These are phyloP conservation scores for Arachis stenosperma DNA, from an alignment of 306 rosid species.

Conservation along the genomic window DNA sequence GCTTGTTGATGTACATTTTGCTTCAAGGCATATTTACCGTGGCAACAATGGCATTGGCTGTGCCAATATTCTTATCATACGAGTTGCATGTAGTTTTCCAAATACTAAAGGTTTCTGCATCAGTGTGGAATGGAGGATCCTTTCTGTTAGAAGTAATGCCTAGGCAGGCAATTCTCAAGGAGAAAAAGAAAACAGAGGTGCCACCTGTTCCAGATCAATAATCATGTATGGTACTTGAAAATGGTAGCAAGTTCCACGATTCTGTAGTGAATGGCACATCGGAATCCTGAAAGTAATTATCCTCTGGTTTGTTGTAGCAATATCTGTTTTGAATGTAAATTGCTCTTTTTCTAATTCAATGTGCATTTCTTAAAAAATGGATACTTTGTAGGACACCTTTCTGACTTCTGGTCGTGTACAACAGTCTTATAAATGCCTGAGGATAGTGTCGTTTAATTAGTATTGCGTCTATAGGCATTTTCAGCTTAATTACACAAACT, in stretches of 20 bases:
- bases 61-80: conserved; percentile 84
- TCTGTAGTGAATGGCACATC: not conserved
- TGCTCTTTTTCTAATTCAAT: not conserved
- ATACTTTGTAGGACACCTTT: not conserved
- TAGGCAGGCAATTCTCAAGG: conserved; percentile 79
- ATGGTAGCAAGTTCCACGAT: conserved; percentile 9
- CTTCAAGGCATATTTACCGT: conserved; percentile 77
- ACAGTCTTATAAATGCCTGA: not conserved
- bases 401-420: too few relatives aligned
- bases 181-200: conserved; percentile 62
- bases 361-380: not conserved
- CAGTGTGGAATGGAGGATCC: conserved; percentile 89
- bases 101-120: conserved; percentile 78
- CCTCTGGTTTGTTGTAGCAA: not conserved
- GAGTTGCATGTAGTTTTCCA: conserved; percentile 68
- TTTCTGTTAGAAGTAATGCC: conserved; percentile 91
- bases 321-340: not conserved
- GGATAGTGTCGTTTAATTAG: too few relatives aligned
- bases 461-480: too few relatives aligned
- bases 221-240: conserved; percentile 3
- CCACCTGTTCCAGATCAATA: conserved; percentile 49
- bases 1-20: conserved; percentile 70
- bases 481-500: too few relatives aligned
- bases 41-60: conserved; percentile 79
- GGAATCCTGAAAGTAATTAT: not conserved